phyloP scores from a whole-genome alignment of 2,329 filamentous ascomycete species.

The Cladophialophora immunda region DNA sequence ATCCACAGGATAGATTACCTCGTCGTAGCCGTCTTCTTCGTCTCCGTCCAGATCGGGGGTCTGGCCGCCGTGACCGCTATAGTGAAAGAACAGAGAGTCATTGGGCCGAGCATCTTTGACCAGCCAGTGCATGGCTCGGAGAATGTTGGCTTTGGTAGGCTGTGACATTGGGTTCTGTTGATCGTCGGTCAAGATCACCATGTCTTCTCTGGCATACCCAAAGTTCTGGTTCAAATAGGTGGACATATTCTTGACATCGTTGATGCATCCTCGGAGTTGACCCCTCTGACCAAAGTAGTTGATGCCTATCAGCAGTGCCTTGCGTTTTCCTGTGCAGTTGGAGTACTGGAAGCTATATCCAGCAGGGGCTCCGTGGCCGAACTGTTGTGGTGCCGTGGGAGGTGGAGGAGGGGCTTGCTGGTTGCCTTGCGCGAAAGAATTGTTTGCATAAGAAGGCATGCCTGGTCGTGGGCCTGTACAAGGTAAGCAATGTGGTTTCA shows the following conservation, averaged over 20 bases:
- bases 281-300: constrained; percentile 96
- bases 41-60: constrained; percentile 77
- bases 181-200: constrained; percentile 96
- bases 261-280: constrained; percentile 92
- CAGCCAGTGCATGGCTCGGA: constrained; percentile 97
- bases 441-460: constrained; percentile 35
- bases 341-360: constrained; percentile 90
- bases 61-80: constrained; percentile 79
- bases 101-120: constrained; percentile 92
- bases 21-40: constrained; percentile 79
- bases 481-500: constrained; percentile 17
- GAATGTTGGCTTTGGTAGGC: constrained; percentile 92
- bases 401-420: constrained; percentile 69
- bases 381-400: constrained; percentile 72
- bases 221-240: constrained; percentile 87
- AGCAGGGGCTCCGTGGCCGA: constrained; percentile 81
- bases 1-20: constrained; percentile 82
- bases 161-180: constrained; percentile 98
- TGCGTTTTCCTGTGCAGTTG: constrained; percentile 84
- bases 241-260: constrained; percentile 98
- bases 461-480: constrained; percentile 35
- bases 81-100: constrained; percentile 97
- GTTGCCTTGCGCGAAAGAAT: constrained; percentile 42
- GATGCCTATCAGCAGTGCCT: constrained; percentile 91
- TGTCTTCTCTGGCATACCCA: constrained; percentile 92